Conservation (phyloP, 2,329 filamentous ascomycete species). For the Malbranchea cinnamomea region DNA sequence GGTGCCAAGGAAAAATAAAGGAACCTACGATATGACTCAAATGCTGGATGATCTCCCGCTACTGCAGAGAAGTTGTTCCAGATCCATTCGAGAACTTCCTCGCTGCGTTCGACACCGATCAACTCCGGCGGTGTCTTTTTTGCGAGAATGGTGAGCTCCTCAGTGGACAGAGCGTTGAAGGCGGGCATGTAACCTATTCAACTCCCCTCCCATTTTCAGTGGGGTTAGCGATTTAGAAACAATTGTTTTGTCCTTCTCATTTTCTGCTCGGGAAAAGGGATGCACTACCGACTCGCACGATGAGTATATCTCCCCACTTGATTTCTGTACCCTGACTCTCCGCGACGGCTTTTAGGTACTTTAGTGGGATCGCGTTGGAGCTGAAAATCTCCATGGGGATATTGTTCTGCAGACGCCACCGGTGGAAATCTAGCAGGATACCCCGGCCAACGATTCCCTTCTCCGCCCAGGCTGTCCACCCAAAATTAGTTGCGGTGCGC, state of each 20-base stretch:
- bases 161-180: slow-evolving; percentile 6
- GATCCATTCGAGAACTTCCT: slow-evolving; percentile 40
- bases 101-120: slow-evolving; percentile 35
- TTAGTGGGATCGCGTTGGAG: slow-evolving; percentile 23
- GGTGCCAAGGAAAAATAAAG: too few species aligned
- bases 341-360: slow-evolving; percentile 25
- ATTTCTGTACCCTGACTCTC: slow-evolving; percentile 30
- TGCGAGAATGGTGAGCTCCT: slow-evolving; percentile 5
- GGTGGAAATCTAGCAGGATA: slow-evolving; percentile 36
- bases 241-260: slow-evolving; percentile 13
- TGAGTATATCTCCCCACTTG: slow-evolving; percentile 37
- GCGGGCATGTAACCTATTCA: slow-evolving; percentile 8
- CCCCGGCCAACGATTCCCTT: slow-evolving; percentile 28
- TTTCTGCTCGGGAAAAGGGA: slow-evolving; percentile 15
- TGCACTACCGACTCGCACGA: slow-evolving; percentile 31
- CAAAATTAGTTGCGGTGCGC: neutral
- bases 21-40: slow-evolving; percentile 29
- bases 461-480: slow-evolving; percentile 8
- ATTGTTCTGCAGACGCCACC: slow-evolving; percentile 28
- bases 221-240: slow-evolving; percentile 11
- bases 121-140: slow-evolving; percentile 19
- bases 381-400: slow-evolving; percentile 29
- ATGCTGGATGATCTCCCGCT: slow-evolving; percentile 41
- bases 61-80: slow-evolving; percentile 46
- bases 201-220: slow-evolving; percentile 16